Percentiles rank a stretch among this genome's conserved stretches.
These are phyloP conservation scores for Cytospora paraplurivora DNA, from an alignment of 2,329 filamentous ascomycete species.

Conservation along the genomic window DNA sequence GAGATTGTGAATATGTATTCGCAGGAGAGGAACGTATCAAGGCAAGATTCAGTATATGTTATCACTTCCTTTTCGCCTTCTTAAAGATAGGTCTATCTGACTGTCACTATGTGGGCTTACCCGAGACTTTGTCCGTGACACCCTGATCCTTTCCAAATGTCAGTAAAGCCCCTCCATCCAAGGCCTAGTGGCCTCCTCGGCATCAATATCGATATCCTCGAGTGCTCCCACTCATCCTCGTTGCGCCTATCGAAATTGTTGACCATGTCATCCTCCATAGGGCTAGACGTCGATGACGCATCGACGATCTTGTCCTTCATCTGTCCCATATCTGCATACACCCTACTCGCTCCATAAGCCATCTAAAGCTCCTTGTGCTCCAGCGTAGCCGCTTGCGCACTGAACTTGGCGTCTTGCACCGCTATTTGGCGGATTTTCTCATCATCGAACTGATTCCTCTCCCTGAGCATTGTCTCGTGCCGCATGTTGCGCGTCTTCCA, in stretches of 20 bases:
- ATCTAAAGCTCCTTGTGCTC: conserved; percentile 18
- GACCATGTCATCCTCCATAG: conserved; percentile 9
- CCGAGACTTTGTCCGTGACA: too few relatives aligned
- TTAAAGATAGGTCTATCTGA: too few relatives aligned
- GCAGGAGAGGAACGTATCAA: too few relatives aligned
- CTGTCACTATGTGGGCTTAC: too few relatives aligned
- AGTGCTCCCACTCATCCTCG: conserved; percentile 19
- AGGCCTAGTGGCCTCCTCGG: conserved; percentile 9
- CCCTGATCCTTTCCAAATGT: not conserved
- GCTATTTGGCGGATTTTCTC: conserved; percentile 38
- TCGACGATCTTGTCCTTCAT: conserved; percentile 13
- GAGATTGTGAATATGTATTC: too few relatives aligned
- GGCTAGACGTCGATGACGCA: conserved; percentile 9
- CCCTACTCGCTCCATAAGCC: conserved; percentile 1
- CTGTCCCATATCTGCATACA: conserved; percentile 1
- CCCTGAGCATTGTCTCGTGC: conserved; percentile 36
- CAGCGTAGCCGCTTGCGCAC: not conserved
- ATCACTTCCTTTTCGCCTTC: too few relatives aligned
- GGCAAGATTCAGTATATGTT: too few relatives aligned
- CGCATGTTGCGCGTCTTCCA: conserved; percentile 47
- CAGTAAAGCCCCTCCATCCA: conserved; percentile 17
- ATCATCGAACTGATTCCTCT: conserved; percentile 40
- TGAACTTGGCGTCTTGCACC: conserved; percentile 29
- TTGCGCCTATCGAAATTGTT: not conserved
- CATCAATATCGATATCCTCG: conserved; percentile 17